Percentiles rank a stretch among this genome's conserved stretches.
phyloP scores from a whole-genome alignment of 106 monocot species.

The Apostasia ramifera region DNA sequence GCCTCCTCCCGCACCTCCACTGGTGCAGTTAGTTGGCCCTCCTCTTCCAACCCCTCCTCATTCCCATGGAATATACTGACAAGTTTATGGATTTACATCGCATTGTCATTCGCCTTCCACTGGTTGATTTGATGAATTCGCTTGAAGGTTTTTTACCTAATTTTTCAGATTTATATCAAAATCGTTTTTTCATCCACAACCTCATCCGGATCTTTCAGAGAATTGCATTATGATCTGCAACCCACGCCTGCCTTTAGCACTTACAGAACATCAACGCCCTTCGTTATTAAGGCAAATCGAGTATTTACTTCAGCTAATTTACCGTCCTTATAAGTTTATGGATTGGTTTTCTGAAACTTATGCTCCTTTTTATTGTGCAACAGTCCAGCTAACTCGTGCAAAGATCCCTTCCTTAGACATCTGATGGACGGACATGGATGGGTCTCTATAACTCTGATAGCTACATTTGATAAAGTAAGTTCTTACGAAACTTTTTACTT shows the following conservation, averaged over 20 bases:
- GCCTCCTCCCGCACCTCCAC: background rate
- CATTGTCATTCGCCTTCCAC: background rate
- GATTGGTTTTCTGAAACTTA: too few relatives aligned
- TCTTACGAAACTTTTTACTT: too few relatives aligned
- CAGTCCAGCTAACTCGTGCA: too few relatives aligned
- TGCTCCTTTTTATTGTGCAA: too few relatives aligned
- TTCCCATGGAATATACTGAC: background rate
- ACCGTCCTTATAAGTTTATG: too few relatives aligned
- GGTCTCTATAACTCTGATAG: too few relatives aligned
- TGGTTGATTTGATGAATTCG: background rate
- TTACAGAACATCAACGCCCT: background rate
- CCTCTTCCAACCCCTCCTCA: background rate
- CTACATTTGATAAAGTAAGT: too few relatives aligned
- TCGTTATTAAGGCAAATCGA: too few relatives aligned
- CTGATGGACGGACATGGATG: too few relatives aligned
- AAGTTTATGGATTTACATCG: background rate
- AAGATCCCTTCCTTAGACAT: too few relatives aligned
- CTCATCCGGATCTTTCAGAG: background rate
- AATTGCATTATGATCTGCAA: background rate
- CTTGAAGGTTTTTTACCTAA: background rate
- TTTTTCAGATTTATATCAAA: constrained; percentile 6
- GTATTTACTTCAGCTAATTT: too few relatives aligned
- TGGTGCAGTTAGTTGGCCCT: background rate
- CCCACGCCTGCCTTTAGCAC: background rate
- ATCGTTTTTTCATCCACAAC: background rate